Conservation (phyloP, 768 basidiomycete species). For the Psilocybe cyanescens region DNA sequence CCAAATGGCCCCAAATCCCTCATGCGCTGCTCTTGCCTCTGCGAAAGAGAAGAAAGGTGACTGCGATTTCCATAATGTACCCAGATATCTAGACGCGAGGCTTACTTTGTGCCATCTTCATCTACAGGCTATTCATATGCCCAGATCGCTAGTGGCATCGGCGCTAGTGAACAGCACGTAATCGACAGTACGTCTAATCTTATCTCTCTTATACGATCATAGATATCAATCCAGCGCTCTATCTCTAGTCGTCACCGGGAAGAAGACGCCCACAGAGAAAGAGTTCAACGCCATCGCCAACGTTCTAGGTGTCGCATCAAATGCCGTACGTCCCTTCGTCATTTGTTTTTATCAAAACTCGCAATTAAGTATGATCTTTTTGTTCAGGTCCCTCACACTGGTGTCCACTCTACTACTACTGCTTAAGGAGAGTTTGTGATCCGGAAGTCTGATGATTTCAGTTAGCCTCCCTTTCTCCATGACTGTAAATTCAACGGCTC, state of each 20-base stretch:
- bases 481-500: too few species aligned
- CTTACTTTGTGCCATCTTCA: not conserved
- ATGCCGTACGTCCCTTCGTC: conserved; percentile 28
- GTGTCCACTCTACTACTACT: conserved; percentile 32
- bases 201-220: not conserved
- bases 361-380: not conserved
- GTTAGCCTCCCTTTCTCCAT: too few species aligned
- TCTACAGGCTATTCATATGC: conserved; percentile 50
- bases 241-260: conserved; percentile 51
- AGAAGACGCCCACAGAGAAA: conserved; percentile 38
- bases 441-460: too few species aligned
- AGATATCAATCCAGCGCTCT: not conserved
- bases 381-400: conserved; percentile 29
- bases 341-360: not conserved
- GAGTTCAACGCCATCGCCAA: conserved; percentile 56
- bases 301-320: conserved; percentile 41
- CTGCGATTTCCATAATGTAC: not conserved
- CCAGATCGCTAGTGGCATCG: conserved; percentile 50
- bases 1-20: conserved; percentile 52
- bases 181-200: conserved; percentile 47
- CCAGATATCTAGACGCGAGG: not conserved
- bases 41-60: conserved; percentile 57
- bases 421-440: conserved; percentile 13
- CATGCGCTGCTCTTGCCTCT: conserved; percentile 59
- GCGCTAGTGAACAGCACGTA: conserved; percentile 49